A percentile compares a stretch with the other conserved stretches of the same genome.
Conservation (phyloP, 139 green algal genomes). For the Micractinium sp. region DNA sequence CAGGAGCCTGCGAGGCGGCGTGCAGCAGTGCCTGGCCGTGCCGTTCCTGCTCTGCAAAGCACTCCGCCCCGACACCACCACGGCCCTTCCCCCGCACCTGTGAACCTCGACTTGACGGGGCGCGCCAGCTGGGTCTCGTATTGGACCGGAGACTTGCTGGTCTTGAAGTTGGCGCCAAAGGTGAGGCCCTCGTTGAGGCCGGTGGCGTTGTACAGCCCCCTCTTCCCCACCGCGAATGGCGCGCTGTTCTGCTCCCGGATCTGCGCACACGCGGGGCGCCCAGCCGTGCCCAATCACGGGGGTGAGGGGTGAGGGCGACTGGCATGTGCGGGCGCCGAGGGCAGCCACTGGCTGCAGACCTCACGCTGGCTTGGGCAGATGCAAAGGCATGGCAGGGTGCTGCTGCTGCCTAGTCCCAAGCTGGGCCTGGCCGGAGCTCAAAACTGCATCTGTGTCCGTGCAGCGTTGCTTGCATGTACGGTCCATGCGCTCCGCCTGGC, state of each 20-base stretch:
- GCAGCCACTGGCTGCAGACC: not conserved
- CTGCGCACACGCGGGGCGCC: not conserved
- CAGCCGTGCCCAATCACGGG: too few species aligned
- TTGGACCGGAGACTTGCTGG: not conserved
- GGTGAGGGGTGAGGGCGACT: too few species aligned
- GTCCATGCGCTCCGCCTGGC: too few species aligned
- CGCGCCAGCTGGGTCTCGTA: constrained; percentile 35
- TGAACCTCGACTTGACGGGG: constrained; percentile 25
- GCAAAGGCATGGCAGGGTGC: not conserved
- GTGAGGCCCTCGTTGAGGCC: constrained; percentile 43
- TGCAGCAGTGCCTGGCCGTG: not conserved
- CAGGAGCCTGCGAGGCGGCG: too few species aligned
- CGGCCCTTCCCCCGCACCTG: not conserved
- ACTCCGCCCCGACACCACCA: not conserved
- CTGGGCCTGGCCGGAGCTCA: not conserved
- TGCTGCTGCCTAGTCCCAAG: not conserved
- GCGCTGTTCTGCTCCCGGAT: constrained; percentile 9
- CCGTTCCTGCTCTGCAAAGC: not conserved
- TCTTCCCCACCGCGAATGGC: not conserved
- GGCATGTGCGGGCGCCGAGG: not conserved
- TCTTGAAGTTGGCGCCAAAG: constrained; percentile 19
- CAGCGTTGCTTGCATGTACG: not conserved
- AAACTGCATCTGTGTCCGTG: not conserved
- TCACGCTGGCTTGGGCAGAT: not conserved
- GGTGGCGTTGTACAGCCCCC: constrained; percentile 38